A percentile compares a stretch with the other conserved stretches of the same genome.
These are phyloP conservation scores for Cadophora luteo-olivacea DNA, from an alignment of 2,329 filamentous ascomycete genomes.

Conservation along the genomic window DNA sequence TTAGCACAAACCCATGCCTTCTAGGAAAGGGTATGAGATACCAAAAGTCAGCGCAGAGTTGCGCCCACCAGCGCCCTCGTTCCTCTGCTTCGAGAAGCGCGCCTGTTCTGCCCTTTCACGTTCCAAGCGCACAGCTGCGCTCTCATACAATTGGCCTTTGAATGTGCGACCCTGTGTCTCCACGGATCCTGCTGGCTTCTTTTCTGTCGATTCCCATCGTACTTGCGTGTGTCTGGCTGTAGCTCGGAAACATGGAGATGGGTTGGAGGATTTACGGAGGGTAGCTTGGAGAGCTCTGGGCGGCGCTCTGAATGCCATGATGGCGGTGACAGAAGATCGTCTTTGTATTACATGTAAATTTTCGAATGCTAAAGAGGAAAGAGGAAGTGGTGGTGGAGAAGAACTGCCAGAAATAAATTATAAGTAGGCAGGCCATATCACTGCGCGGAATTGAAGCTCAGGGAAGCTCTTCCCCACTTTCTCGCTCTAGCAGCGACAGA, in stretches of 20 bases:
- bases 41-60: constrained; percentile 62
- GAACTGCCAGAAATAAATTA: not conserved
- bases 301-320: constrained; percentile 38
- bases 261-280: constrained; percentile 30
- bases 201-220: constrained; percentile 40
- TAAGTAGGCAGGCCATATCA: not conserved
- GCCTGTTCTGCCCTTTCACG: constrained; percentile 61
- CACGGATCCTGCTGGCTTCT: constrained; percentile 25
- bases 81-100: constrained; percentile 53
- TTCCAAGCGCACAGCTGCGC: constrained; percentile 59
- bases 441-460: not conserved
- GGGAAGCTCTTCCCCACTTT: constrained; percentile 5
- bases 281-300: constrained; percentile 37
- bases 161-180: constrained; percentile 48
- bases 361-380: not conserved
- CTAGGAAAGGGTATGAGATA: constrained; percentile 45
- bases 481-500: not conserved
- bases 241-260: constrained; percentile 32
- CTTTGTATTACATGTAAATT: constrained; percentile 7
- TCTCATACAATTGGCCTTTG: constrained; percentile 65
- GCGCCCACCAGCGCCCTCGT: constrained; percentile 49
- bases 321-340: not conserved
- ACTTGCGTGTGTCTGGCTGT: constrained; percentile 27
- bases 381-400: not conserved
- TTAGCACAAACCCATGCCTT: not conserved